Evolutionary conservation across 139 green algal genomes (phyloP).

Genomic region (Chlorella sp.): DNA sequence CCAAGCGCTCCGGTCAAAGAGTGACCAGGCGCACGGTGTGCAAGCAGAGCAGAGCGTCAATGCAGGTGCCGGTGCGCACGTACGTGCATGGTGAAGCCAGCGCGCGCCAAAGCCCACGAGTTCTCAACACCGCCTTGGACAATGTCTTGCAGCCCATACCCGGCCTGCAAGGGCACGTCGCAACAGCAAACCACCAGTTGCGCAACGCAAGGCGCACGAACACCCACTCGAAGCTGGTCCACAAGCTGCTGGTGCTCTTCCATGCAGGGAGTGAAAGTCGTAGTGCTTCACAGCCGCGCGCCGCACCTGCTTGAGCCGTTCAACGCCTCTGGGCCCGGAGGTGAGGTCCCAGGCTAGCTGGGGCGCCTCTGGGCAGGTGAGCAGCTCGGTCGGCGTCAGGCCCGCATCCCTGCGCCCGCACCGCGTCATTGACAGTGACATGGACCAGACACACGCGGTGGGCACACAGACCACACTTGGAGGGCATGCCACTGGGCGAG

Average conservation of each 20-base stretch:
- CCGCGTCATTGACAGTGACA: no score
- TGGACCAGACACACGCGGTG: neutral
- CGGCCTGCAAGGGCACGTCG: neutral
- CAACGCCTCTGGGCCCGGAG: neutral
- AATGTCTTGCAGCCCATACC: neutral
- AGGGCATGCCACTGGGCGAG: neutral
- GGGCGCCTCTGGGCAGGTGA: neutral
- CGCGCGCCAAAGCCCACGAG: neutral
- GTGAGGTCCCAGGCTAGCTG: neutral
- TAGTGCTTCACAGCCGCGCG: neutral
- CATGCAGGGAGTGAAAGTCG: neutral
- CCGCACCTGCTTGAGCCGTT: neutral
- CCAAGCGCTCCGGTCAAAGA: neutral
- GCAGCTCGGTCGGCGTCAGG: neutral
- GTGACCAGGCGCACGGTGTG: neutral
- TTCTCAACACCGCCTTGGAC: neutral
- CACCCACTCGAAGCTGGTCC: neutral
- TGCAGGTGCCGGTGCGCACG: neutral
- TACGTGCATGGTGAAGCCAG: neutral
- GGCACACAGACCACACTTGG: neutral
- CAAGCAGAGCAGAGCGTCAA: neutral
- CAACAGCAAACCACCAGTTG: neutral
- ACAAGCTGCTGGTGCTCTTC: no score
- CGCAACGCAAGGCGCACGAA: neutral
- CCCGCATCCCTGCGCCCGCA: neutral